phyloP scores from a whole-genome alignment of 2,329 filamentous ascomycete genomes.

The Thielaviopsis populi region DNA sequence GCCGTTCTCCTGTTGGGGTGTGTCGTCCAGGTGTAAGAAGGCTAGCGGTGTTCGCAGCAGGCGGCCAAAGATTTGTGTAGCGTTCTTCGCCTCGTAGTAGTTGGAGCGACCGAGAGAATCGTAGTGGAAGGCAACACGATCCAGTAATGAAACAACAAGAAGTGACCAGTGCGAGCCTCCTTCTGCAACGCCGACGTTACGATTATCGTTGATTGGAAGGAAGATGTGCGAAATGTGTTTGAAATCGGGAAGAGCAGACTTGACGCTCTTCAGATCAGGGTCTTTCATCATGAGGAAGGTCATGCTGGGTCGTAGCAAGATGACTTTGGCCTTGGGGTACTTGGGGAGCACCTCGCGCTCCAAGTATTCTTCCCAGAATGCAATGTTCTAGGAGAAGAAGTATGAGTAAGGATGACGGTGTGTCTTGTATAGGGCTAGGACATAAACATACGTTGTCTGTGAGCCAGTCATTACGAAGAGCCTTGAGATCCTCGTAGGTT shows the following conservation, averaged over 20 bases:
- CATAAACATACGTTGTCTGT: slow-evolving; percentile 65
- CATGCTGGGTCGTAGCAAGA: slow-evolving; percentile 85
- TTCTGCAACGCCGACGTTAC: slow-evolving; percentile 61
- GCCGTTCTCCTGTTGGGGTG: slow-evolving; percentile 80
- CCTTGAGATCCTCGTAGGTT: slow-evolving; percentile 60
- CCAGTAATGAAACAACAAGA: slow-evolving; percentile 73
- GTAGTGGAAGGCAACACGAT: slow-evolving; percentile 91
- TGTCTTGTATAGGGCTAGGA: not conserved
- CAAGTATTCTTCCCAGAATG: slow-evolving; percentile 96
- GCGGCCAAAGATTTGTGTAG: slow-evolving; percentile 51
- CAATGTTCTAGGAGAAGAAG: slow-evolving; percentile 55
- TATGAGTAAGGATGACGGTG: slow-evolving; percentile 13
- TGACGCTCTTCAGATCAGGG: slow-evolving; percentile 38
- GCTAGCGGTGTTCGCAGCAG: slow-evolving; percentile 53
- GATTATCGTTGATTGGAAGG: slow-evolving; percentile 83
- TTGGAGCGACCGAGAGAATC: slow-evolving; percentile 72
- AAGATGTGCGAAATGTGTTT: slow-evolving; percentile 76
- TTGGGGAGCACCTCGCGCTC: slow-evolving; percentile 73
- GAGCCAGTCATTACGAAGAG: slow-evolving; percentile 83
- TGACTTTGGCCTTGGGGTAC: slow-evolving; percentile 71
- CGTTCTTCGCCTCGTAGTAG: slow-evolving; percentile 53
- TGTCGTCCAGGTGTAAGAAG: slow-evolving; percentile 72
- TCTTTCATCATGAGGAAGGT: slow-evolving; percentile 78
- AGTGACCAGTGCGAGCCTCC: slow-evolving; percentile 91
- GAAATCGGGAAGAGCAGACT: slow-evolving; percentile 68